Evolutionary conservation across 345 rosid genomes (phyloP), one percentile per base, ranked within the genome.

Genomic region (Orychophragmus violaceus): DNA sequence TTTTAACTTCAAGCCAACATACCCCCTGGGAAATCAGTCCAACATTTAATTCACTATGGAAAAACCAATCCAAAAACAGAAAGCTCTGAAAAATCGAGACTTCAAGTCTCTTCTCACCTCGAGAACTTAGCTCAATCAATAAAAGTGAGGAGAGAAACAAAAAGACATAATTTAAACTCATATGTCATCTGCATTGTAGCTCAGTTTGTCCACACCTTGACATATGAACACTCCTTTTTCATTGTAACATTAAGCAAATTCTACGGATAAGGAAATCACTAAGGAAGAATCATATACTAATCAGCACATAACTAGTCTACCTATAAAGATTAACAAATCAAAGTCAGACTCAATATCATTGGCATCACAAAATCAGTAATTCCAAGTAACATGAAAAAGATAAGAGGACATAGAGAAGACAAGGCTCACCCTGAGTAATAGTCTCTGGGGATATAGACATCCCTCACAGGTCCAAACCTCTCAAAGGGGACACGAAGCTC

Each of bases 1-100:
- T 84, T 87, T 84, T 89, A 86, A 89, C 95, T 83, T 84, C 90
- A 89, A 89, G 87, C 93, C 90, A 87, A 92, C 85, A 85, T 68
- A 78, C 85, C 90, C 95, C 98, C 96, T 89, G 98, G 83, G 85
- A 87, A 92, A 82, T 87, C 89, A 89, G 78, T 83, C 74, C 82
- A 87, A 83, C 78, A 60, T 80, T 81, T 70, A 83, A 85, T 77
- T 71, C 63, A 71, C 88, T 29, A 78, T 22, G 76, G 62, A 82
- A 71, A 53, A 69, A 48, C 25, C 41, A 74, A 80, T 32, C 55
- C 0, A 1, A 35, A 75, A 66, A 44, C 3, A 59, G 4, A 19
- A 50, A 16, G 29, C 76, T 62, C 56, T 49, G 35, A 17, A 61
- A 22, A 27, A 3, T 16, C 14, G 5, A 67, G 12, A n/a, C 21